These are phyloP conservation scores for Pleoardoris graminearum DNA, from an alignment of 2,329 filamentous ascomycete species.

Conservation along the genomic window DNA sequence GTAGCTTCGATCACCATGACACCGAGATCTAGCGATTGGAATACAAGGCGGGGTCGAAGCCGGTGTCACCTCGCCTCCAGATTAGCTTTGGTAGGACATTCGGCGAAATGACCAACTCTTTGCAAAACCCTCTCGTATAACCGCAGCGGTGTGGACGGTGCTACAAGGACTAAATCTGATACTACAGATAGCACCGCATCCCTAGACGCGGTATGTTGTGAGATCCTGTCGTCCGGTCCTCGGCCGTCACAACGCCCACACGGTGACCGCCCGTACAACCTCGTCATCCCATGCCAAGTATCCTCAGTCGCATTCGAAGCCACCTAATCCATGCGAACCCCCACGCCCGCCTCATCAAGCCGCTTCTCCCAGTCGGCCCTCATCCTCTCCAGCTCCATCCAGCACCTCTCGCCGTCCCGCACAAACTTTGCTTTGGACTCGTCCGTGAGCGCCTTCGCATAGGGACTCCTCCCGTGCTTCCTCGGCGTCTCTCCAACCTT, in stretches of 20 bases:
- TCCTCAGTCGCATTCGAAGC: neutral
- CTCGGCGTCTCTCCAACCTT: conserved; percentile 56
- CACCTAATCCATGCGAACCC: conserved; percentile 32
- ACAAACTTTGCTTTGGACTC: conserved; percentile 66
- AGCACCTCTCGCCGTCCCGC: conserved; percentile 62
- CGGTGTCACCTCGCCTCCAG: neutral
- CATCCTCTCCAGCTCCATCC: conserved; percentile 73
- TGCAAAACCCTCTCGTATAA: neutral
- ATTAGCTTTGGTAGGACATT: neutral
- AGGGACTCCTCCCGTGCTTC: conserved; percentile 59
- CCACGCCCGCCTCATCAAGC: conserved; percentile 45
- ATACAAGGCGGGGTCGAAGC: conserved; percentile 2
- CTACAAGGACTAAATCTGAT: neutral
- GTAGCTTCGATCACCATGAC: neutral
- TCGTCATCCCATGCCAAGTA: neutral
- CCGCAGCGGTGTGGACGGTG: neutral
- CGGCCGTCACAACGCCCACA: neutral
- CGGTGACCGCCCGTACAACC: neutral
- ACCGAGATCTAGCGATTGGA: neutral
- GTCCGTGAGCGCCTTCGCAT: conserved; percentile 61
- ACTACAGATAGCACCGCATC: neutral
- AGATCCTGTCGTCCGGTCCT: neutral
- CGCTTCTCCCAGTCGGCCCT: conserved; percentile 63
- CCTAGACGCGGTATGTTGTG: neutral
- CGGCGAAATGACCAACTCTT: neutral